phyloP scores from a whole-genome alignment of 1,139 yeast species.

The Meyerozyma carpophila region DNA sequence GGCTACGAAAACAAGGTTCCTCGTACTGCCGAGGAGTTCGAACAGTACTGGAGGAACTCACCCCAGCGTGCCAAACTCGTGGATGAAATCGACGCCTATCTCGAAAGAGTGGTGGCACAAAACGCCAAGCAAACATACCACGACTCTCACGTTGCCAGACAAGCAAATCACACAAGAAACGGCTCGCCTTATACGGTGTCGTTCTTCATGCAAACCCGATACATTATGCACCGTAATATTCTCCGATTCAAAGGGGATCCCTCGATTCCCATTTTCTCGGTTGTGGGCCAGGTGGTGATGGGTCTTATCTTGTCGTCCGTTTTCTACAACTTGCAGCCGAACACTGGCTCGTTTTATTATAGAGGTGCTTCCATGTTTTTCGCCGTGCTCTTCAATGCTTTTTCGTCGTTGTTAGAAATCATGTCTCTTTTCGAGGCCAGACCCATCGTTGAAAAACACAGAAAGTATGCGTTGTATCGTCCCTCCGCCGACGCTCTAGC shows the following conservation, averaged over 20 bases:
- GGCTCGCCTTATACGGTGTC: constrained; percentile 13
- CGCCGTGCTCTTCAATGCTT: constrained; percentile 13
- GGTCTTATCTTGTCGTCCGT: constrained; percentile 12
- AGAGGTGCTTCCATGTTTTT: constrained; percentile 14
- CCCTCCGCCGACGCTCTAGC: constrained; percentile 16
- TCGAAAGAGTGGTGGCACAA: not conserved
- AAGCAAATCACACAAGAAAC: constrained; percentile 7
- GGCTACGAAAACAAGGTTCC: constrained; percentile 13
- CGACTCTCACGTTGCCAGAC: constrained; percentile 11
- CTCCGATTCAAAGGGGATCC: constrained; percentile 12
- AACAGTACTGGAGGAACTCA: constrained; percentile 11
- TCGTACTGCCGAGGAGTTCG: constrained; percentile 11
- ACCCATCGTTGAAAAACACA: constrained; percentile 14
- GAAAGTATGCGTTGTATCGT: constrained; percentile 12
- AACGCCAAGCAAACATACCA: constrained; percentile 3
- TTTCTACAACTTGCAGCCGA: constrained; percentile 9
- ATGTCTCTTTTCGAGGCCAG: constrained; percentile 14
- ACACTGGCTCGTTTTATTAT: constrained; percentile 12
- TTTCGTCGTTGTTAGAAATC: constrained; percentile 13
- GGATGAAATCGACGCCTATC: constrained; percentile 7
- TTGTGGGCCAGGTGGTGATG: constrained; percentile 12
- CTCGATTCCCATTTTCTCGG: constrained; percentile 10
- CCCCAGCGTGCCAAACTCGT: constrained; percentile 8
- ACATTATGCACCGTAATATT: constrained; percentile 10
- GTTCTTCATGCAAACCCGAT: constrained; percentile 11